Base-by-base conservation (phyloP, 2,329 filamentous ascomycete genomes). In the Cladosporium sp. region DNA sequence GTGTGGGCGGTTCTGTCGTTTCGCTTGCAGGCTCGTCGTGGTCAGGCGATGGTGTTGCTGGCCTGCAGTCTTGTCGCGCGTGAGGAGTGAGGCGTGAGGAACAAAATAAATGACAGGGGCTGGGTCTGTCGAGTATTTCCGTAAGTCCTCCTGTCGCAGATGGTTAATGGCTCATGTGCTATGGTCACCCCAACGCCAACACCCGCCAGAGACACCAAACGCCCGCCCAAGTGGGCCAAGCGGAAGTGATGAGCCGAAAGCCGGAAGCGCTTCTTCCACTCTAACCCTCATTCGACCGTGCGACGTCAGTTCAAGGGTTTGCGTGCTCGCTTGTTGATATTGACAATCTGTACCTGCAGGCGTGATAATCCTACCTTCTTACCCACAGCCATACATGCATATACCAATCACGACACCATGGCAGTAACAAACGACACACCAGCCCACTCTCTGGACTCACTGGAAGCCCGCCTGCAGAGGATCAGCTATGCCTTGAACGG, bases 381-480 rank as follows among this genome's bases (percentile, higher is more conserved):
- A 39, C 51, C 51, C 18, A 30, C 30, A 16, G 54, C 54, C 26
- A 13, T 16, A 28, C 14, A 26, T 25, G 54, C 30, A 32, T n/a
- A 23, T 3, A 26, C 14, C 54, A 16, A 28, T 39, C 51, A 54
- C 51, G 26, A 54, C 28, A 39, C 11, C 54, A 57, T 57, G 54
- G 54, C 54, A 34, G 54, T 57, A 16, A 39, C 54, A 28, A n/a
- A 46, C 32, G 25, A 58, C 23, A 46, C 23, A 69, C 49, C 10
- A 34, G 46, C 23, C 30, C 75, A 79, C 68, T 83, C 81, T 1
- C 76, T 81, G 59, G 71, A 76, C 5, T 71, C 80, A 63, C 76
- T 84, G 14, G 80, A 83, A 68, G 79, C 79, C 61, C 77, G 82
- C 13, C 71, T 84, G 54, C 75, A 77, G 39, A 76, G 80, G 5